Conservation (phyloP, 371 early-diverging fungal species). For the Mortierella polycephala region DNA sequence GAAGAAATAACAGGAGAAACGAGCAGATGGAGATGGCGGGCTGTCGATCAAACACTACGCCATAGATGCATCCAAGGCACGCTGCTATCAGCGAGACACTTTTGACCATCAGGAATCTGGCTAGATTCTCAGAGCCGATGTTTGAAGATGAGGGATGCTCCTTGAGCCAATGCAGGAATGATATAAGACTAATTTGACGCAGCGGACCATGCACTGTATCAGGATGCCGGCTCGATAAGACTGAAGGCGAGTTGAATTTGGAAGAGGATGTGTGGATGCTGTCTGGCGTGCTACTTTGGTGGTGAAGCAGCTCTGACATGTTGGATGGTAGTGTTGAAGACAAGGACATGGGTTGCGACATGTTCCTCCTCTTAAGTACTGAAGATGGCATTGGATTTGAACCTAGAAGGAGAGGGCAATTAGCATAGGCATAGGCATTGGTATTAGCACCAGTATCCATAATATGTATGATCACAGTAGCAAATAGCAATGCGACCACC, state of each 20-base stretch:
- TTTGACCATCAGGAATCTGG: conserved; percentile 44
- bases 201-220: conserved; percentile 16
- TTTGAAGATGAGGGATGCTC: conserved; percentile 46
- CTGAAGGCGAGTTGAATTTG: conserved; percentile 1
- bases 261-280: conserved; percentile 1
- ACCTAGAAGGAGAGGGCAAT: conserved; percentile 3
- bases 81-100: conserved; percentile 46
- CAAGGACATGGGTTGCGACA: conserved; percentile 19
- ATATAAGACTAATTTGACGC: conserved; percentile 14
- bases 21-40: conserved; percentile 27
- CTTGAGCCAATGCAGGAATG: conserved; percentile 44
- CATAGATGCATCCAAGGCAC: conserved; percentile 39
- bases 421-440: not conserved
- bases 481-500: not conserved
- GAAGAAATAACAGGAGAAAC: conserved; percentile 34
- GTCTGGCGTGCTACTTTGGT: conserved; percentile 16
- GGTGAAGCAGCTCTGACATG: conserved; percentile 24
- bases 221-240: not conserved
- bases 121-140: conserved; percentile 46
- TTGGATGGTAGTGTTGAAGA: conserved; percentile 15
- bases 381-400: conserved; percentile 16
- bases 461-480: not conserved
- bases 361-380: conserved; percentile 10
- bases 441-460: not conserved
- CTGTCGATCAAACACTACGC: conserved; percentile 40